A percentile compares a stretch with the other conserved stretches of the same genome.
Evolutionary conservation across 768 basidiomycete genomes (phyloP).

Genomic region (Kwoniella dendrophila): DNA sequence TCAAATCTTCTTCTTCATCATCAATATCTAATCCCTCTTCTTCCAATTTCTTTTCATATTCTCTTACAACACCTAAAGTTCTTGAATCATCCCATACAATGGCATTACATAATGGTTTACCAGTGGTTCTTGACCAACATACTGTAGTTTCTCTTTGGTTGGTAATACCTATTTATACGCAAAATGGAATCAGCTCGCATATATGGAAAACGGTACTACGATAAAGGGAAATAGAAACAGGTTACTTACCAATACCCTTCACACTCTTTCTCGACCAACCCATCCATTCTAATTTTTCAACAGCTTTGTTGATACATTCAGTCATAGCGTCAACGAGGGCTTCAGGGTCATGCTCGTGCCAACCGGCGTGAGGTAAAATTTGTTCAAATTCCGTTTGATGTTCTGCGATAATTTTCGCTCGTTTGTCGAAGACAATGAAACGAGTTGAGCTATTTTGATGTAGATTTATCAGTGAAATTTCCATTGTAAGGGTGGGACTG

Average conservation of each 20-base stretch:
- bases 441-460: conserved; percentile 71
- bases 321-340: conserved; percentile 65
- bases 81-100: conserved; percentile 97
- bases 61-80: conserved; percentile 80
- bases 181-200: too few relatives aligned
- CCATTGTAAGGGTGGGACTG: not conserved
- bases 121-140: conserved; percentile 86
- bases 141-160: conserved; percentile 97
- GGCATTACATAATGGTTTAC: conserved; percentile 73
- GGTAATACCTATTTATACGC: conserved; percentile 70
- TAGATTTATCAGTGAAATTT: not conserved
- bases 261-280: conserved; percentile 81
- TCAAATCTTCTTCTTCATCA: conserved; percentile 68
- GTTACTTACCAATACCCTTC: conserved; percentile 82
- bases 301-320: conserved; percentile 72
- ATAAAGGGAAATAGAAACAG: too few relatives aligned
- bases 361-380: conserved; percentile 89
- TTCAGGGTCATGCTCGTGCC: conserved; percentile 91
- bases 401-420: conserved; percentile 83
- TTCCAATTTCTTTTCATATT: conserved; percentile 71
- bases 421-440: conserved; percentile 85
- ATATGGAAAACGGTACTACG: too few relatives aligned
- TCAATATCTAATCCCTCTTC: conserved; percentile 74
- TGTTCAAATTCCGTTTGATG: conserved; percentile 93
- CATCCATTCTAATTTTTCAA: conserved; percentile 68